phyloP scores from a whole-genome alignment of 257 asterid genomes.

The Solanum chmielewskii region DNA sequence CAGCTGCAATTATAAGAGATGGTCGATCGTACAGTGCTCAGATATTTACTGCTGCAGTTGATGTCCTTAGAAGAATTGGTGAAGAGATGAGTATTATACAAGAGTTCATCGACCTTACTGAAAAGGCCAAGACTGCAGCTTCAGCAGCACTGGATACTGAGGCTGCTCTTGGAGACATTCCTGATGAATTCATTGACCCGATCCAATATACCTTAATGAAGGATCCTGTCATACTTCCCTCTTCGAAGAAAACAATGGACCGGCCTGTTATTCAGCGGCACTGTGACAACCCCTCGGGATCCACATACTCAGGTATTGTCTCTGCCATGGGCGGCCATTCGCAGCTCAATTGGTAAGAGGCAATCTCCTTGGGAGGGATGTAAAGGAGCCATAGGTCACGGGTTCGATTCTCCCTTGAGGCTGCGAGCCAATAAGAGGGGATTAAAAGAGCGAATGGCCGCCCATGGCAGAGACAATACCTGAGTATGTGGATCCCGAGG shows the following conservation, averaged over 20 bases:
- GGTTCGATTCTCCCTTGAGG: no score
- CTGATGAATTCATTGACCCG: conserved; percentile 96
- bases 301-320: no score
- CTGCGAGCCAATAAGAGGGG: no score
- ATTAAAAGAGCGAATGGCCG: no score
- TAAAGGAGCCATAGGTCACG: no score
- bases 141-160: conserved; percentile 86
- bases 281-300: no score
- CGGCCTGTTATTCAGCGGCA: conserved; percentile 91
- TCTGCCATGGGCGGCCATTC: no score
- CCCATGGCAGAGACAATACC: no score
- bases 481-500: no score
- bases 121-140: conserved; percentile 71
- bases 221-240: conserved; percentile 94
- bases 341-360: no score
- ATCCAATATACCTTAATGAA: conserved; percentile 93
- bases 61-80: conserved; percentile 62
- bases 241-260: conserved; percentile 65
- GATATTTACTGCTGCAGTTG: conserved; percentile 84
- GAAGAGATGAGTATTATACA: conserved; percentile 61
- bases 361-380: no score
- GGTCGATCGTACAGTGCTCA: conserved; percentile 92
- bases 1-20: conserved; percentile 75
- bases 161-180: conserved; percentile 94
- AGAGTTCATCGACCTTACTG: conserved; percentile 74